phyloP scores from a whole-genome alignment of 257 asterid species.

The Lavandula angustifolia region DNA sequence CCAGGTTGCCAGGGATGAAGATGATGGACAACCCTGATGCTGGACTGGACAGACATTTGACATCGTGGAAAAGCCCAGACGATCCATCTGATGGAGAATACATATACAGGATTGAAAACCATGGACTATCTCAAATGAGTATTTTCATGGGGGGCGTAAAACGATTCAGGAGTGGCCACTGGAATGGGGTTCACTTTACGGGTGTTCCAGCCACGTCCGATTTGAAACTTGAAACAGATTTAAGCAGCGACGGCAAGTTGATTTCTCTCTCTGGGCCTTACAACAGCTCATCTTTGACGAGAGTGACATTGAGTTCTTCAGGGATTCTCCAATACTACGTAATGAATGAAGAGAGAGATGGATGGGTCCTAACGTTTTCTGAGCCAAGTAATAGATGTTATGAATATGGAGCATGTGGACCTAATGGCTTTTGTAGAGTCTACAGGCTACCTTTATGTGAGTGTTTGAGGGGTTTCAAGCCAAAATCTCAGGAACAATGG shows the following conservation, averaged over 20 bases:
- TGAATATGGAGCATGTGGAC: conserved; percentile 39
- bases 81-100: conserved; percentile 27
- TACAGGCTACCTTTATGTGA: conserved; percentile 28
- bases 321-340: conserved; percentile 1
- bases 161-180: background rate
- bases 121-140: conserved; percentile 4
- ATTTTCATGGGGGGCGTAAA: background rate
- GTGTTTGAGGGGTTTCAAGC: conserved; percentile 44
- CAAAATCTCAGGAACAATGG: conserved; percentile 36
- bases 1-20: conserved; percentile 28
- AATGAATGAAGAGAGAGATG: conserved; percentile 14
- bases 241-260: background rate
- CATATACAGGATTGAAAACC: conserved; percentile 18
- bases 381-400: conserved; percentile 39
- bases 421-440: conserved; percentile 36
- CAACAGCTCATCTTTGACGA: background rate
- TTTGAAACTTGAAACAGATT: background rate
- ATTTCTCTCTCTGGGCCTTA: background rate
- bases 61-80: conserved; percentile 25
- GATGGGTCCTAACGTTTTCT: background rate
- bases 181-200: conserved; percentile 19
- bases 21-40: background rate
- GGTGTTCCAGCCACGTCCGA: background rate
- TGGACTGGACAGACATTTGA: background rate
- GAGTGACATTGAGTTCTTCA: background rate